Base-by-base conservation (phyloP, 352 stramenopile genomes). In the Aphanomyces stellatus region DNA sequence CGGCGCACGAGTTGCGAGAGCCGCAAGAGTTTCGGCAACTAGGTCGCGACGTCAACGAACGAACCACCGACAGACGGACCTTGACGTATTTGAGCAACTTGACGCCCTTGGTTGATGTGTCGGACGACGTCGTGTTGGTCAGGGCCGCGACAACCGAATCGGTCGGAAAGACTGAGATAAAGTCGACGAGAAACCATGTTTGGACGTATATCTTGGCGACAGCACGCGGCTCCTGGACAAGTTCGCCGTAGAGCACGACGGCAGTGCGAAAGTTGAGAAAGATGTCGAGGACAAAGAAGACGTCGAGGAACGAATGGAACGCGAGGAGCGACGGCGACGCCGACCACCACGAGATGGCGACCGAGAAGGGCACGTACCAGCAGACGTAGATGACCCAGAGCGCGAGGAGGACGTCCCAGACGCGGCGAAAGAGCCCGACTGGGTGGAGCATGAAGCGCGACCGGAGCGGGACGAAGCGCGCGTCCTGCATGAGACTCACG, bases 271-370 rank as follows among this genome's bases (percentile, higher is more conserved):
- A 71, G 37, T 71, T 71, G 24, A 71, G 34, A 17, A 71, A 3
- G 31, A 71, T 69, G 59, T 71, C 66, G 11, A 28, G 11, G 13
- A 69, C 33, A 34, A 72, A 72, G 41, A 63, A 70, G 3, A 70
- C 24, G 43, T 72, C 68, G 35, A 72, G 62, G 24, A 64, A 24
- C 3, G 19, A 51, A 24, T 72, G 28, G 28, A 60, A 35, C 30
- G 1, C n/a, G 4, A 11, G 61, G 7, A 72, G 17, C 46, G 30
- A 27, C 19, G 43, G 37, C 0, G 68, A 51, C 10, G 69, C 62
- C 24, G 30, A 57, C 68, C 68, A 72, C 30, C 37, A 56, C 31
- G 37, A 24, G 17, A 72, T 60, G 24, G 68, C 61, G 4, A 72
- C 33, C 22, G 70, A 70, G 48, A 66, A 72, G 1, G 61, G 51